Conservation (phyloP, 2,329 filamentous ascomycete species). For the Rhexocercosporidium sp. region DNA sequence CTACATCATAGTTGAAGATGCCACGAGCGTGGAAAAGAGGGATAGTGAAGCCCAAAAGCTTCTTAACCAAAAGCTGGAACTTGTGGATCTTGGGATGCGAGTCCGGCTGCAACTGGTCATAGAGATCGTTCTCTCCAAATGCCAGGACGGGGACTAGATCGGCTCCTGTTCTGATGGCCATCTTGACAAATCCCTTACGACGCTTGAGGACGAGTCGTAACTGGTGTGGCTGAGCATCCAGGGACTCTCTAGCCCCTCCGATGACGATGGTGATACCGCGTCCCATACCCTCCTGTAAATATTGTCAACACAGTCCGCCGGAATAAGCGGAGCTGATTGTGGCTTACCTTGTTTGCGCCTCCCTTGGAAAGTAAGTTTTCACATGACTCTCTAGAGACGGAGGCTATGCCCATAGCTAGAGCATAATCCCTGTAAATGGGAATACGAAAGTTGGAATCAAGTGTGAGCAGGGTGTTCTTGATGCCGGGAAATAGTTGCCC, state of each 20-base stretch:
- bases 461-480: constrained; percentile 88
- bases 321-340: neutral
- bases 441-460: constrained; percentile 95
- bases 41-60: constrained; percentile 87
- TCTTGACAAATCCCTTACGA: constrained; percentile 91
- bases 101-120: constrained; percentile 83
- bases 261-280: constrained; percentile 97
- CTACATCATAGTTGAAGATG: constrained; percentile 97
- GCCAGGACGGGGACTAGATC: constrained; percentile 90
- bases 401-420: constrained; percentile 84
- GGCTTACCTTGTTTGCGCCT: constrained; percentile 62
- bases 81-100: constrained; percentile 80
- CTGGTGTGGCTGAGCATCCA: constrained; percentile 81
- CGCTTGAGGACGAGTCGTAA: constrained; percentile 80
- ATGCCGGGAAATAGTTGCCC: constrained; percentile 89
- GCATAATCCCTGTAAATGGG: constrained; percentile 95
- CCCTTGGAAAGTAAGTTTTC: constrained; percentile 85
- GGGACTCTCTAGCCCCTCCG: constrained; percentile 88
- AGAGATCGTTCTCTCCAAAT: constrained; percentile 96
- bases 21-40: constrained; percentile 89
- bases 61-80: constrained; percentile 83
- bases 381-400: constrained; percentile 90
- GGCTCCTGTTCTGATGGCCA: constrained; percentile 89
- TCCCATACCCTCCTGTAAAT: constrained; percentile 75
- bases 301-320: constrained; percentile 16